phyloP scores from a whole-genome alignment of 495 filamentous ascomycete species.

The Ascobolus immersus region DNA sequence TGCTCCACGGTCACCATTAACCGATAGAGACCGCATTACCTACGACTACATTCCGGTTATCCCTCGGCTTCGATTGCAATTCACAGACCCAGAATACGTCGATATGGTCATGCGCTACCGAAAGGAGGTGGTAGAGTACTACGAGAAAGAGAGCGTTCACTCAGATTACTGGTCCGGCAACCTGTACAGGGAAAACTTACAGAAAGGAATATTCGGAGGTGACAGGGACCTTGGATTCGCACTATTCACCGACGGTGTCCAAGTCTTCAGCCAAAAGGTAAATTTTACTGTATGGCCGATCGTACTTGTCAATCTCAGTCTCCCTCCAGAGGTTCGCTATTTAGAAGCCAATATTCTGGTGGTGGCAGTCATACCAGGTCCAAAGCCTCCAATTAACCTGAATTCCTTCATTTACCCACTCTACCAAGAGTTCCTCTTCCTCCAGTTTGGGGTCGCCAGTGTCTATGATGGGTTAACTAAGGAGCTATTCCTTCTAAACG shows the following conservation, averaged over 20 bases:
- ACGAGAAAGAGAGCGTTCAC: too few species aligned
- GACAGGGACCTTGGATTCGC: constrained; percentile 2
- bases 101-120: too few species aligned
- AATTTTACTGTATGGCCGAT: constrained; percentile 1
- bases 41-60: too few species aligned
- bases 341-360: constrained; percentile 1
- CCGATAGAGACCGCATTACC: too few species aligned
- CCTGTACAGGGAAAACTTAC: too few species aligned
- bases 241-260: constrained; percentile 1
- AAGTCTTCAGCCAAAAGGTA: constrained; percentile 2
- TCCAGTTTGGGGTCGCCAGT: background rate
- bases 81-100: too few species aligned
- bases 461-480: constrained; percentile 1
- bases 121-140: too few species aligned
- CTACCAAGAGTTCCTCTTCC: constrained; percentile 1
- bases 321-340: background rate
- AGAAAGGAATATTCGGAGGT: background rate
- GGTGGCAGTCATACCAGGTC: constrained; percentile 2
- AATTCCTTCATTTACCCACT: constrained; percentile 7
- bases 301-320: constrained; percentile 2
- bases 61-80: too few species aligned
- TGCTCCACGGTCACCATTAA: too few species aligned
- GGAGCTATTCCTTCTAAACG: background rate
- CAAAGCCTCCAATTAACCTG: constrained; percentile 2
- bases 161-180: too few species aligned